These are phyloP conservation scores for Aspergillus sojae DNA, from an alignment of 2,329 filamentous ascomycete genomes.

Conservation along the genomic window DNA sequence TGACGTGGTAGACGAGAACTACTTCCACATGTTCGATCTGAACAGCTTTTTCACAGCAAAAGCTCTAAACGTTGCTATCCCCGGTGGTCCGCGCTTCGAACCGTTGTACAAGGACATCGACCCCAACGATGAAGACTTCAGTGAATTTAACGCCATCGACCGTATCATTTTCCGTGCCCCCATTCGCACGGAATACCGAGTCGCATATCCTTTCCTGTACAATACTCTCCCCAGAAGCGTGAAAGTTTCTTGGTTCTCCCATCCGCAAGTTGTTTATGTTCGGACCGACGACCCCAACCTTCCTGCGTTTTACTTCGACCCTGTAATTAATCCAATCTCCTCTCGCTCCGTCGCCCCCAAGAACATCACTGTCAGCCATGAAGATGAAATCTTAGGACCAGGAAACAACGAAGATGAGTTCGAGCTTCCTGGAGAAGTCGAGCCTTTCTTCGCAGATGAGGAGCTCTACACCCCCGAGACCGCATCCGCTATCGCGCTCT, in stretches of 20 bases:
- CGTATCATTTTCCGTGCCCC: conserved; percentile 97
- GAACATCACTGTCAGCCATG: conserved; percentile 87
- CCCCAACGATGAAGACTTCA: conserved; percentile 98
- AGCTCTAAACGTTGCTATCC: conserved; percentile 93
- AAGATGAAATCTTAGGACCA: conserved; percentile 87
- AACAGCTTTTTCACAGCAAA: conserved; percentile 96
- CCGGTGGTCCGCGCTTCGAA: conserved; percentile 95
- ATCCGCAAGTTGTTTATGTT: conserved; percentile 90
- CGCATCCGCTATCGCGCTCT: conserved; percentile 85
- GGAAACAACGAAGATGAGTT: conserved; percentile 84
- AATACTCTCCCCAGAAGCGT: conserved; percentile 96
- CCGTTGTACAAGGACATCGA: conserved; percentile 98
- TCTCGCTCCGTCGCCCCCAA: conserved; percentile 91
- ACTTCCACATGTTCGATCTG: conserved; percentile 95
- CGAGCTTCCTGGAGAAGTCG: conserved; percentile 73
- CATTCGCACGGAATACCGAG: conserved; percentile 92
- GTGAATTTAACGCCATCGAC: conserved; percentile 99
- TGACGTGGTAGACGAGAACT: conserved; percentile 93
- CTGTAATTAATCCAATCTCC: conserved; percentile 96
- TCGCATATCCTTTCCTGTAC: conserved; percentile 92
- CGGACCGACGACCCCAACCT: conserved; percentile 84
- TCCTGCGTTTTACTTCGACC: conserved; percentile 96
- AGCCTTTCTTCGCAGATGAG: conserved; percentile 89
- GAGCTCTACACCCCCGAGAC: conserved; percentile 89
- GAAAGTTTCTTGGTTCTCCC: conserved; percentile 87